These are phyloP conservation scores for Lactarius sp. DNA, from an alignment of 768 basidiomycete species.

Conservation along the genomic window DNA sequence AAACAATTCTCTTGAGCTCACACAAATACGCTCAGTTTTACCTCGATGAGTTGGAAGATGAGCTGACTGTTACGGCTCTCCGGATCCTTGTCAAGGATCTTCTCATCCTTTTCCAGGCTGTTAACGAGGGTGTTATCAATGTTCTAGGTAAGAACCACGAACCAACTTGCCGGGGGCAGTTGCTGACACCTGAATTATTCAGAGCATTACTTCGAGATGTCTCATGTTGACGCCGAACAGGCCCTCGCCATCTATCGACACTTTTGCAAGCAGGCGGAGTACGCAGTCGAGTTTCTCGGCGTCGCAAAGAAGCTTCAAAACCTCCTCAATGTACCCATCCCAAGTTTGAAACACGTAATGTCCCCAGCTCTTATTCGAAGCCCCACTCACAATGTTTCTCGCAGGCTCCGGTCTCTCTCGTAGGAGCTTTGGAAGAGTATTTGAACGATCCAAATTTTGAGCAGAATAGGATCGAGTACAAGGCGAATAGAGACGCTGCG, in stretches of 20 bases:
- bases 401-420: slow-evolving; percentile 93
- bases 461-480: slow-evolving; percentile 91
- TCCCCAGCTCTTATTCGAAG: not conserved
- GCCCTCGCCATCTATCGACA: slow-evolving; percentile 86
- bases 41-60: slow-evolving; percentile 87
- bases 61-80: slow-evolving; percentile 81
- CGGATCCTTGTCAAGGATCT: slow-evolving; percentile 96
- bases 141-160: slow-evolving; percentile 54
- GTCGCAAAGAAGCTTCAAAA: slow-evolving; percentile 93
- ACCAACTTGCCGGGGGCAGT: slow-evolving; percentile 32
- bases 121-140: slow-evolving; percentile 91
- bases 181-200: not conserved
- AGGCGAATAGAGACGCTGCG: slow-evolving; percentile 63
- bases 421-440: slow-evolving; percentile 90
- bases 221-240: slow-evolving; percentile 81
- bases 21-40: slow-evolving; percentile 61
- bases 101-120: slow-evolving; percentile 90
- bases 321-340: slow-evolving; percentile 88
- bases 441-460: slow-evolving; percentile 96
- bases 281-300: slow-evolving; percentile 86
- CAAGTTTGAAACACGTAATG: slow-evolving; percentile 85
- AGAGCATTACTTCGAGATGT: slow-evolving; percentile 99
- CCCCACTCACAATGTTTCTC: not conserved
- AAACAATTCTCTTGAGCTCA: not conserved
- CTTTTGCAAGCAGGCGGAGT: slow-evolving; percentile 92